These are phyloP conservation scores for Tuber umbilicatum DNA, from an alignment of 495 filamentous ascomycete genomes.

Conservation along the genomic window DNA sequence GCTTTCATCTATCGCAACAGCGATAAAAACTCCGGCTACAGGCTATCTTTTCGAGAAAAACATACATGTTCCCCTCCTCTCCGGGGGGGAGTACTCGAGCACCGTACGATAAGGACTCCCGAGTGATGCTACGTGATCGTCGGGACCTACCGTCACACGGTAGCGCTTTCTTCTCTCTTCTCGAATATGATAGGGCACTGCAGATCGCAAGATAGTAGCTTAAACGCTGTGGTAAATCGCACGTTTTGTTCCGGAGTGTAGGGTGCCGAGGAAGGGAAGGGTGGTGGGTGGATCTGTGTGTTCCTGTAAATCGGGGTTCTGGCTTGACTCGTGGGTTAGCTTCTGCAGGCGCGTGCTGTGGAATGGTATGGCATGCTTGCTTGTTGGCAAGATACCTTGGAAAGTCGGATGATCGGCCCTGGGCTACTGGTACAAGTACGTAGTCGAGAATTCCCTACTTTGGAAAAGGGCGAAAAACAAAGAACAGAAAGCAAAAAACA, in stretches of 20 bases:
- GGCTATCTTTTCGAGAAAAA: neutral
- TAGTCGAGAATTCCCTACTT: neutral
- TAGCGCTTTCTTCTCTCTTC: neutral
- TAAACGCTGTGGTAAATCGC: neutral
- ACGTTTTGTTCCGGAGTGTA: neutral
- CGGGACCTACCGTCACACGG: neutral
- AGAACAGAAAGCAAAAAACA: neutral
- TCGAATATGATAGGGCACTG: neutral
- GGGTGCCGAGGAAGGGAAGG: neutral
- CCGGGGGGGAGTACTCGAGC: neutral
- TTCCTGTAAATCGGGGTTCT: neutral
- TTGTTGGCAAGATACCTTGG: neutral
- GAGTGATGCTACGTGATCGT: neutral
- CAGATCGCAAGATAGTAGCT: neutral
- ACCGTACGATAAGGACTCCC: neutral
- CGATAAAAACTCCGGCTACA: neutral
- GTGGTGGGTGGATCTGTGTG: neutral
- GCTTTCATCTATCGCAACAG: neutral
- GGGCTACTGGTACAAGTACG: neutral
- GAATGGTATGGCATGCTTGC: neutral
- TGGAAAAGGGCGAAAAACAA: neutral
- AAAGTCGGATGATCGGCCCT: neutral
- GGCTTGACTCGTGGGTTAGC: neutral
- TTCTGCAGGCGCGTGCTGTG: neutral
- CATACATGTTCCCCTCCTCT: neutral